Base-by-base conservation (phyloP, 768 basidiomycete species). In the Macrocybe gigantea region DNA sequence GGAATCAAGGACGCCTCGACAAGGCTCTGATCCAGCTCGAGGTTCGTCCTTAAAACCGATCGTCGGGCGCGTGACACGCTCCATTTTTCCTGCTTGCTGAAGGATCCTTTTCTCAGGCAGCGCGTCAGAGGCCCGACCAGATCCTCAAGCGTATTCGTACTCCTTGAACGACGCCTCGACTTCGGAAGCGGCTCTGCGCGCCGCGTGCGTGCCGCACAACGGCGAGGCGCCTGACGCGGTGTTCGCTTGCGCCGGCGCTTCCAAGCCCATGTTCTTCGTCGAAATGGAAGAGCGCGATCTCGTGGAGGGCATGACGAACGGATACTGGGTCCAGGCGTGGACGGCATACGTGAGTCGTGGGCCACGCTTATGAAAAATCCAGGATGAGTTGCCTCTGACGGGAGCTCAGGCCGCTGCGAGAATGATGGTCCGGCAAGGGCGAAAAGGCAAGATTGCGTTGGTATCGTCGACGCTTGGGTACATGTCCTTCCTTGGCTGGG, bases 401-500 rank as follows among this genome's bases (percentile, higher is more conserved):
- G 13, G 7, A 1, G 36, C 44, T 5, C 51, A 93, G 86, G 82
- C 80, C 15, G 84, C 83, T 0, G 71, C 78, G 14, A 84, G 81
- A 64, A 66, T 73, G 57, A 85, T 87, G 73, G 78, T 78, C 13
- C 69, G 72, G 44, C 64, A 75, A n/a, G 69, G 72, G 33, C 63
- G 67, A 14, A 74, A 78, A 48, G 79, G 85, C 14, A 90, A 86
- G 60, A 82, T 93, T 35, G 71, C 88, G 12, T 79, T 95, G 36
- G 78, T 89, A 22, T 82, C 82, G 1, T 91, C 88, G 0, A 79
- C 82, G 5, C 64, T 93, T 8, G 87, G 82, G 1, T 82, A 82
- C 56, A 83, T 91, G 71, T 75, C 79, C 2, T 78, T 93, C 47
- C 66, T 87, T 3, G 93, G 93, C 0, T 95, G 83, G 56, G 72